Conservation (phyloP, 1,284 basidiomycete species). For the Pseudozyma tsukubaensis region DNA sequence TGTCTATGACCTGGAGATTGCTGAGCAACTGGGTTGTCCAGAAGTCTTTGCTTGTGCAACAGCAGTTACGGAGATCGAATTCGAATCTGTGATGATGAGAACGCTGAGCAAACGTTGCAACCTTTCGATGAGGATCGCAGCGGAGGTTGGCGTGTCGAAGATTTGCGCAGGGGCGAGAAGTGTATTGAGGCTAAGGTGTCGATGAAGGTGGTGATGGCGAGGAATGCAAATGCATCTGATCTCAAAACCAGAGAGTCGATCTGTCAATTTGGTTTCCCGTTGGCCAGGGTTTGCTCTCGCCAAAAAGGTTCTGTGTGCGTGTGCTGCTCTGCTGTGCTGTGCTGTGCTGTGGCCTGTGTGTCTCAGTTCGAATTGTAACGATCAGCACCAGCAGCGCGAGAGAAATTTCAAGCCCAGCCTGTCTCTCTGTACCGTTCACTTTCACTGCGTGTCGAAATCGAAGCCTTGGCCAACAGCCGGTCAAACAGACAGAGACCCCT, state of each 20-base stretch:
- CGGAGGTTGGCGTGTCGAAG: not conserved
- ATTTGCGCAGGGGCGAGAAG: not conserved
- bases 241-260: not conserved
- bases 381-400: not conserved
- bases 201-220: not conserved
- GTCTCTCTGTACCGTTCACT: not conserved
- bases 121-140: too few species aligned
- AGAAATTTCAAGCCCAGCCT: conserved; percentile 13
- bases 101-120: not conserved
- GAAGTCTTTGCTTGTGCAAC: too few species aligned
- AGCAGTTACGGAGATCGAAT: too few species aligned
- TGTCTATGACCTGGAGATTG: too few species aligned
- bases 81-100: not conserved
- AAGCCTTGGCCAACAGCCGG: not conserved
- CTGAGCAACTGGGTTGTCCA: too few species aligned
- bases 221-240: not conserved
- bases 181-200: not conserved
- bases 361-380: conserved; percentile 1
- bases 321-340: too few species aligned
- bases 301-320: too few species aligned
- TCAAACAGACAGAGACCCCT: conserved; percentile 7
- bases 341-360: not conserved
- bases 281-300: not conserved
- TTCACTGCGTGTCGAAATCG: not conserved
- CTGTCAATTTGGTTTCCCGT: not conserved